Conservation (phyloP, 2,329 filamentous ascomycete genomes). For the Amphichorda felina region DNA sequence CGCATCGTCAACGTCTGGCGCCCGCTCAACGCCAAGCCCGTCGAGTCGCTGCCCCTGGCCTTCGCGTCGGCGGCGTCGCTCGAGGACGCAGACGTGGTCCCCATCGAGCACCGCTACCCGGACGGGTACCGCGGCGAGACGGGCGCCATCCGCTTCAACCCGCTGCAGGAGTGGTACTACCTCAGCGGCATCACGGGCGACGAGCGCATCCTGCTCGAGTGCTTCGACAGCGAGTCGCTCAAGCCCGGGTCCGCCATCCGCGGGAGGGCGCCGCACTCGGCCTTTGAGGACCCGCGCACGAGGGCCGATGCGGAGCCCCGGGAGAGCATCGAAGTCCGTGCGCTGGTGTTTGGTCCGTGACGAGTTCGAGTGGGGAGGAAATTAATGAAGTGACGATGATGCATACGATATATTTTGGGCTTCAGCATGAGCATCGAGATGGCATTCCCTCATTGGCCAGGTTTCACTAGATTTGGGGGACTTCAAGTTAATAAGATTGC, state of each 20-base stretch:
- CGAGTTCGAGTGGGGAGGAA: background rate
- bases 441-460: too few relatives aligned
- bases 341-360: conserved; percentile 65
- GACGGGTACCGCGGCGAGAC: conserved; percentile 60
- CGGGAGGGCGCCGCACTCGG: conserved; percentile 57
- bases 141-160: conserved; percentile 51
- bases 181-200: conserved; percentile 64
- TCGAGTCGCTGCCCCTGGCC: conserved; percentile 56
- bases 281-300: conserved; percentile 67
- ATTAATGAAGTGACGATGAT: background rate
- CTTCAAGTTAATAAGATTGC: too few relatives aligned
- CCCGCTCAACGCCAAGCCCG: conserved; percentile 43
- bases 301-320: conserved; percentile 56
- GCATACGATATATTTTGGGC: too few relatives aligned
- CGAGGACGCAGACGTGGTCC: conserved; percentile 51
- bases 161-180: conserved; percentile 64
- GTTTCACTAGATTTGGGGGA: too few relatives aligned
- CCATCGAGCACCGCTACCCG: conserved; percentile 60
- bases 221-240: conserved; percentile 55
- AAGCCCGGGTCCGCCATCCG: conserved; percentile 37
- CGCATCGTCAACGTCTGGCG: conserved; percentile 86
- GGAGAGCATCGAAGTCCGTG: conserved; percentile 84
- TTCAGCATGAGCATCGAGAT: background rate
- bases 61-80: conserved; percentile 55
- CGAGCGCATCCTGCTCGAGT: conserved; percentile 67